Percentiles rank a stretch among this genome's conserved stretches.
Evolutionary conservation across 1,284 basidiomycete species (phyloP).

Genomic region (Sutorius eximius): DNA sequence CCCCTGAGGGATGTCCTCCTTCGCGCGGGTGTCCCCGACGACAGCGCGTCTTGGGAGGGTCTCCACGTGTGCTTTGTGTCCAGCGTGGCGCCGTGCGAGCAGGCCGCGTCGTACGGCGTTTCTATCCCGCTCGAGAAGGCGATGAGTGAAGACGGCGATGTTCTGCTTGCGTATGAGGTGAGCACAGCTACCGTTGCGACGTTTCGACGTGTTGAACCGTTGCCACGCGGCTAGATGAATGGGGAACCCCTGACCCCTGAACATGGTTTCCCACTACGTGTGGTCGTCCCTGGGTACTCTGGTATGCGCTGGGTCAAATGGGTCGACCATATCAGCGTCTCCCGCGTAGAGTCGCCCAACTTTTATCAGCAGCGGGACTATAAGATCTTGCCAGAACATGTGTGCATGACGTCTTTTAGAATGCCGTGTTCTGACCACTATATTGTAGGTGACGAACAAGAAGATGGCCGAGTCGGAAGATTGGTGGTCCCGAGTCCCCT

Average conservation of each 20-base stretch:
- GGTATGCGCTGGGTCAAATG: constrained; percentile 82
- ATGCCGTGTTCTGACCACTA: constrained; percentile 3
- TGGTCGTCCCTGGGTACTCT: constrained; percentile 68
- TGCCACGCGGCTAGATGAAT: constrained; percentile 54
- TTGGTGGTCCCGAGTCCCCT: constrained; percentile 50
- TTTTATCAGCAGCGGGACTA: constrained; percentile 71
- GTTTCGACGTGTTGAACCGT: constrained; percentile 5
- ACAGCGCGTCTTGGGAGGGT: constrained; percentile 28
- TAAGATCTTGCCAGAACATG: constrained; percentile 60
- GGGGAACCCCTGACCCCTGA: constrained; percentile 56
- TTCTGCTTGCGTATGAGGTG: constrained; percentile 65
- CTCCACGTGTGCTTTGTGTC: constrained; percentile 62
- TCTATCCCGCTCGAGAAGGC: constrained; percentile 57
- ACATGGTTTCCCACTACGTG: constrained; percentile 69
- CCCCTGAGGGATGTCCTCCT: constrained; percentile 55
- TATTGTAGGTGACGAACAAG: constrained; percentile 47
- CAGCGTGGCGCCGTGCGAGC: constrained; percentile 59
- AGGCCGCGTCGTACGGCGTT: constrained; percentile 60
- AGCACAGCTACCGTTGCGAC: constrained; percentile 3
- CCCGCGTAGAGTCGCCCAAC: constrained; percentile 56
- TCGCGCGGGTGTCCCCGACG: constrained; percentile 39
- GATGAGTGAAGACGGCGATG: constrained; percentile 47
- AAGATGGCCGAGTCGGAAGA: constrained; percentile 42
- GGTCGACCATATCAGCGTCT: constrained; percentile 61
- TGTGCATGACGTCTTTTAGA: not conserved